Evolutionary conservation across 345 rosid species (phyloP), one percentile per base, ranked within the genome.

Genomic region (Pistacia integerrima): DNA sequence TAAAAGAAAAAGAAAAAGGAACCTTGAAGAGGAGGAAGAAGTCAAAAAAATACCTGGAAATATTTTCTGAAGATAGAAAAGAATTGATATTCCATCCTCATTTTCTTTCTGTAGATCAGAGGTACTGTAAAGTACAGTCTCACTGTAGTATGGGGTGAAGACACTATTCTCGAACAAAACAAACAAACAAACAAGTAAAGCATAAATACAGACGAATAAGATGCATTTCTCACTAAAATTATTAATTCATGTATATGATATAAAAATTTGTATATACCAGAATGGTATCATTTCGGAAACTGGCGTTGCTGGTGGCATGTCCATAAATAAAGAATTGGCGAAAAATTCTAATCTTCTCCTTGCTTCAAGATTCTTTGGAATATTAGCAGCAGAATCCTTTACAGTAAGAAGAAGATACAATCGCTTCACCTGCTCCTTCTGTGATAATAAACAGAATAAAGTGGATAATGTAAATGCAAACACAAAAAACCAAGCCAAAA

Each of bases 61-160:
- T 74, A 96, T 96, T 84, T 96, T 96, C 90, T 93, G 99, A 81
- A 96, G 98, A 84, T 96, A 96, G 88, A 96, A 96, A 79, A 96
- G 94, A 76, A 74, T 90, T 54, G 99, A 96, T 87, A 96, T 92
- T 64, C 99, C 99, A 86, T 96, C 99, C 88, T 96, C 99, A 82
- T 96, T 96, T 88, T 96, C 98, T 18, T 84, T 87, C 76, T 90
- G 95, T 82, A 96, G 81, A 5, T 96, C 99, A 59, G 94, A 86
- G 81, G 88, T 85, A 81, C 99, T 93, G 87, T 96, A 96, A 67
- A 96, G 86, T 69, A 96, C 99, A 69, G 99, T 96, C 91, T 96
- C 99, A 57, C 98, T 96, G 89, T 96, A 96, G 90, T 96, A 96
- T 13, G 99, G 99, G 44, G 99, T 96, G 87, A 96, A 96, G 74